These are phyloP conservation scores for Acacia melanoxylon DNA, from an alignment of 306 rosid genomes.

Conservation along the genomic window DNA sequence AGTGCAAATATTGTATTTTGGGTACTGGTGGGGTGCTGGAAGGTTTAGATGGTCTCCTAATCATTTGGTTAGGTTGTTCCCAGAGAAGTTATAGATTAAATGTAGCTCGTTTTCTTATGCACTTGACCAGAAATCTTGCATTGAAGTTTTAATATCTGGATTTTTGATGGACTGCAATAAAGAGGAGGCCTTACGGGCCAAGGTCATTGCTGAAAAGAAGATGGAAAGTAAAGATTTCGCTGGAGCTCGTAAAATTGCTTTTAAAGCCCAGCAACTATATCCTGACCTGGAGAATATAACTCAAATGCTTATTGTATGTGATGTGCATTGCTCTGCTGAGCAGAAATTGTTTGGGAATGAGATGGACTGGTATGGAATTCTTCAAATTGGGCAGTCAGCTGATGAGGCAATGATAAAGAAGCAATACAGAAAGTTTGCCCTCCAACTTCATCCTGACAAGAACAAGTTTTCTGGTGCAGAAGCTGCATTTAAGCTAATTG, in stretches of 20 bases:
- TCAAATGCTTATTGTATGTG: slow-evolving; percentile 83
- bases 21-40: slow-evolving; percentile 23
- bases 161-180: slow-evolving; percentile 79
- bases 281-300: slow-evolving; percentile 78
- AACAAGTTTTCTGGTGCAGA: slow-evolving; percentile 93
- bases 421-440: slow-evolving; percentile 89
- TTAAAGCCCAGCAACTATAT: slow-evolving; percentile 71
- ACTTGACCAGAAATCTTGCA: slow-evolving; percentile 31
- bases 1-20: slow-evolving; percentile 19
- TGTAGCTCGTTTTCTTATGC: slow-evolving; percentile 31
- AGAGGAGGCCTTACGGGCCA: slow-evolving; percentile 95
- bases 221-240: slow-evolving; percentile 79
- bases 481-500: slow-evolving; percentile 92
- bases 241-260: slow-evolving; percentile 69
- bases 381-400: slow-evolving; percentile 70
- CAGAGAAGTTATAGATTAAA: slow-evolving; percentile 13
- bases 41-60: not conserved
- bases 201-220: slow-evolving; percentile 73
- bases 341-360: slow-evolving; percentile 54
- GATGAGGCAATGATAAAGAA: slow-evolving; percentile 75
- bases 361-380: slow-evolving; percentile 81
- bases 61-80: slow-evolving; percentile 9
- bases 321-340: slow-evolving; percentile 83
- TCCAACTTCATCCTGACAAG: slow-evolving; percentile 96
- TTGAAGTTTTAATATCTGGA: slow-evolving; percentile 36